Evolutionary conservation across 768 basidiomycete genomes (phyloP).

Genomic region (Mycena galopus): DNA sequence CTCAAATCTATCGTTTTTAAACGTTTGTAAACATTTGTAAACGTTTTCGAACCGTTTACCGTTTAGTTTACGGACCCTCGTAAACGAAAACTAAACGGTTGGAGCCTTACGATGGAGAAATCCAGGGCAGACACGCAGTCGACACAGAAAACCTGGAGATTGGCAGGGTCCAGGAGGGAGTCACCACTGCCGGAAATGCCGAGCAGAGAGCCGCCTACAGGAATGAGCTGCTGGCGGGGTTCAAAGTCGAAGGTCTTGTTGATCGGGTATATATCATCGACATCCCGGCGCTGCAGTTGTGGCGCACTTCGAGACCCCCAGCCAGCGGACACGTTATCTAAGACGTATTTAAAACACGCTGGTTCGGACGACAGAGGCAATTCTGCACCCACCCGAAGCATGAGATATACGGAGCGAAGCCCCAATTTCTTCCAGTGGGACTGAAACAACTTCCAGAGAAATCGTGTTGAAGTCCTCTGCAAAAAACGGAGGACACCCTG

Average conservation of each 20-base stretch:
- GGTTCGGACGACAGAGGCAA: background rate
- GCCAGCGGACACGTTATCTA: background rate
- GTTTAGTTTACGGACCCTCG: no score
- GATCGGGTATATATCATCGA: constrained; percentile 6
- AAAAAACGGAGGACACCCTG: constrained; percentile 8
- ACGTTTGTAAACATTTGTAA: no score
- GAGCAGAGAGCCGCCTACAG: background rate
- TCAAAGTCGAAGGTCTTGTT: constrained; percentile 14
- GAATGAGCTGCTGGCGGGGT: constrained; percentile 29
- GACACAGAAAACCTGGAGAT: constrained; percentile 29
- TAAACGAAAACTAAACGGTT: no score
- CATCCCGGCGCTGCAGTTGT: background rate
- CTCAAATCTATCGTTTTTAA: no score
- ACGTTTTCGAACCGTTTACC: no score
- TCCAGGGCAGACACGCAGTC: constrained; percentile 24
- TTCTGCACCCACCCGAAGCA: background rate
- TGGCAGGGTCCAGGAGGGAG: constrained; percentile 1
- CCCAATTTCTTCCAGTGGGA: constrained; percentile 15
- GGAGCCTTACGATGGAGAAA: no score
- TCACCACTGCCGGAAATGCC: background rate
- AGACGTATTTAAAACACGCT: background rate
- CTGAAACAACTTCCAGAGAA: background rate
- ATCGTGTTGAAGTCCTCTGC: background rate
- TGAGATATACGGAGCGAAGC: constrained; percentile 19
- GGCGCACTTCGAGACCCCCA: background rate